Conservation (phyloP, 352 stramenopile species). For the Phytophthora pseudosyringae region DNA sequence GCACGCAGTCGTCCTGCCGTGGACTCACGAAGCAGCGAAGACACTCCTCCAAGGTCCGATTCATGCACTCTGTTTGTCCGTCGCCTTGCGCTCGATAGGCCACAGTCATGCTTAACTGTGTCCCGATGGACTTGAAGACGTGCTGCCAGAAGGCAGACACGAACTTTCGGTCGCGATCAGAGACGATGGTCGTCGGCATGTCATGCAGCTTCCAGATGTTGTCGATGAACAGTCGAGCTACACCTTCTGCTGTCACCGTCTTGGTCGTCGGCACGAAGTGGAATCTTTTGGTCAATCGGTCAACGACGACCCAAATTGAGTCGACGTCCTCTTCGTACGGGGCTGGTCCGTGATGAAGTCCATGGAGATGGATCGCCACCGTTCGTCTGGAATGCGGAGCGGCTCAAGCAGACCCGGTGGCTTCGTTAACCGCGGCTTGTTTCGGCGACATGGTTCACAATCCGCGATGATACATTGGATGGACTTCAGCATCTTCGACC, state of each 20-base stretch:
- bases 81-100: background rate
- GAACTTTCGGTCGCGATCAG: background rate
- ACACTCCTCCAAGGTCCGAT: no score
- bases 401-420: no score
- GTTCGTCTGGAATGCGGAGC: conserved; percentile 7
- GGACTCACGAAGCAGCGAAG: no score
- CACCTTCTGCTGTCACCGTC: conserved; percentile 6
- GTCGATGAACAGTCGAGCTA: no score
- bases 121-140: conserved; percentile 1
- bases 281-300: conserved; percentile 17
- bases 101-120: background rate
- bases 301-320: background rate
- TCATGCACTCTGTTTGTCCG: no score
- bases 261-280: conserved; percentile 6
- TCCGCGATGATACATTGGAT: background rate
- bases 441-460: no score
- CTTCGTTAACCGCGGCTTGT: no score
- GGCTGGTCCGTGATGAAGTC: background rate
- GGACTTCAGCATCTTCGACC: background rate
- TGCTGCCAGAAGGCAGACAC: background rate
- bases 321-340: background rate
- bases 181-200: background rate
- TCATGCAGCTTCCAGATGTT: conserved; percentile 1
- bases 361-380: background rate
- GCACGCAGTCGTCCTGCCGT: no score